These are phyloP conservation scores for Hypomyces rosellus DNA, from an alignment of 2,329 filamentous ascomycete species.

Conservation along the genomic window DNA sequence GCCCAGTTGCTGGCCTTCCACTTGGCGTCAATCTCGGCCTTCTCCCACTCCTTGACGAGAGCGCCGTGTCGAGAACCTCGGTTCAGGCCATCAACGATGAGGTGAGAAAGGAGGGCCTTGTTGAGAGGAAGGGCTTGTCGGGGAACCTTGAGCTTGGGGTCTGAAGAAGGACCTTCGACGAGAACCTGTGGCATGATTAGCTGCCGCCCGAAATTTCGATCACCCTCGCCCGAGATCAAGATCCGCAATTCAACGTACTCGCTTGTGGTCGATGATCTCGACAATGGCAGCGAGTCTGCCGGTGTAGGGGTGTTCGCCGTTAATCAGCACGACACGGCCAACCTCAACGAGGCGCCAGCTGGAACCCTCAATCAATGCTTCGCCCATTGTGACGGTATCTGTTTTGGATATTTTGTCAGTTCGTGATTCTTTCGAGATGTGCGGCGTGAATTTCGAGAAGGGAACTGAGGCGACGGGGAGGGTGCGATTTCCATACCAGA, in stretches of 20 bases:
- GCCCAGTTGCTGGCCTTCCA: conserved; percentile 89
- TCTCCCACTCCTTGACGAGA: conserved; percentile 86
- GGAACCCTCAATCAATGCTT: conserved; percentile 74
- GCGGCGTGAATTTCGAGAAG: conserved; percentile 13
- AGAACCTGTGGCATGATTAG: conserved; percentile 62
- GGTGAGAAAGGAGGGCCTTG: conserved; percentile 80
- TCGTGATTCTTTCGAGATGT: conserved; percentile 16
- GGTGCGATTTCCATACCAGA: conserved; percentile 32
- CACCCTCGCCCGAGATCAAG: neutral
- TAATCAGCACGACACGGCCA: conserved; percentile 92
- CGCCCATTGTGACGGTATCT: conserved; percentile 64
- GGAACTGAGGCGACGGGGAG: conserved; percentile 17
- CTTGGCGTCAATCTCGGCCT: conserved; percentile 84
- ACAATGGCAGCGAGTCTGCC: conserved; percentile 91
- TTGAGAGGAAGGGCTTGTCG: conserved; percentile 81
- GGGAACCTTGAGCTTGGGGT: conserved; percentile 71
- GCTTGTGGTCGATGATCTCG: conserved; percentile 99
- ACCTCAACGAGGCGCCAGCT: conserved; percentile 97
- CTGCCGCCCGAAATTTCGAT: conserved; percentile 10
- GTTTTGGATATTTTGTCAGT: conserved; percentile 23
- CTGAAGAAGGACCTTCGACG: conserved; percentile 86
- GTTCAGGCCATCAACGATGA: conserved; percentile 80
- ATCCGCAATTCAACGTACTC: conserved; percentile 62
- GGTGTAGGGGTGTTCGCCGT: conserved; percentile 66
- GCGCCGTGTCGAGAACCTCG: conserved; percentile 75